These are phyloP conservation scores for Eucalyptus microcorys DNA, from an alignment of 345 rosid species.

Conservation along the genomic window DNA sequence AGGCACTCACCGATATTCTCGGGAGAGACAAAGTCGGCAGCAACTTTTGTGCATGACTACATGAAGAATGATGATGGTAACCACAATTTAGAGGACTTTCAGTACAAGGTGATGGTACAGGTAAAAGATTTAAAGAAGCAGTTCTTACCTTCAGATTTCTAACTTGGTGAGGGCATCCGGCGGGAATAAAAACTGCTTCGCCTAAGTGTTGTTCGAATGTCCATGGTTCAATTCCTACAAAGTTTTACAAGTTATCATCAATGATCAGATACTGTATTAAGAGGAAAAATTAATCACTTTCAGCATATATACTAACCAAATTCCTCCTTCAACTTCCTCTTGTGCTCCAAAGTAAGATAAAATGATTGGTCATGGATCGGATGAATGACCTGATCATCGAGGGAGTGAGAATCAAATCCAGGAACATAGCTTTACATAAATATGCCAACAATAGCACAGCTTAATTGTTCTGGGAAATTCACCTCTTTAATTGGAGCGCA, in stretches of 20 bases:
- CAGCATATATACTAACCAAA: slow-evolving; percentile 33
- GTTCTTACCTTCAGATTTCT: slow-evolving; percentile 69
- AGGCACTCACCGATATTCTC: slow-evolving; percentile 72
- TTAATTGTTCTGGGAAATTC: not conserved
- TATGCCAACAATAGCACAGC: not conserved
- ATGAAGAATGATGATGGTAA: not conserved
- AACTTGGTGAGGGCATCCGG: slow-evolving; percentile 98
- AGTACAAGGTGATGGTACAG: not conserved
- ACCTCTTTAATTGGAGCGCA: slow-evolving; percentile 64
- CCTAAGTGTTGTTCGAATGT: slow-evolving; percentile 78
- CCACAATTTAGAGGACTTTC: not conserved
- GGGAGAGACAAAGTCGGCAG: slow-evolving; percentile 87
- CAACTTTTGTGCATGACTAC: slow-evolving; percentile 92
- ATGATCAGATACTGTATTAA: not conserved
- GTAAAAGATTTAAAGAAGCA: not conserved
- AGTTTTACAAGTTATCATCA: not conserved
- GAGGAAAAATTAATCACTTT: not conserved
- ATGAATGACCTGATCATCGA: slow-evolving; percentile 39
- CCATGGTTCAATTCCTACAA: slow-evolving; percentile 81
- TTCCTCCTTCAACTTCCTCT: slow-evolving; percentile 65
- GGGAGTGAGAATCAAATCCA: not conserved
- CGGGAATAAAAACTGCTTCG: slow-evolving; percentile 91
- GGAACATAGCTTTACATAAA: not conserved
- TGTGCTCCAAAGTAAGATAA: slow-evolving; percentile 62
- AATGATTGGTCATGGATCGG: slow-evolving; percentile 83